These are phyloP conservation scores for Albizia julibrissin DNA, from an alignment of 306 rosid genomes.

Conservation along the genomic window DNA sequence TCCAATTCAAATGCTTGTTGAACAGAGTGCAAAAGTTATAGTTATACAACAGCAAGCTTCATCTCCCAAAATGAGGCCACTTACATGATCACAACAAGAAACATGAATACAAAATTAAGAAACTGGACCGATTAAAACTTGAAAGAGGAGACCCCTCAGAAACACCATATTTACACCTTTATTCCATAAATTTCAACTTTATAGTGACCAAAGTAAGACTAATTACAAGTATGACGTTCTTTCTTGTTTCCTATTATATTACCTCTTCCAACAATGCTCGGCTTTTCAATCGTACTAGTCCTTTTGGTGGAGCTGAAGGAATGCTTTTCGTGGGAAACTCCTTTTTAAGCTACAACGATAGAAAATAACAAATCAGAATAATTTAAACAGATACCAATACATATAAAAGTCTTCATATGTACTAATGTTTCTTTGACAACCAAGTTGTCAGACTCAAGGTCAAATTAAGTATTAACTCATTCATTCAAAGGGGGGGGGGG, in stretches of 20 bases:
- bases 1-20: not conserved
- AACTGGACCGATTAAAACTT: not conserved
- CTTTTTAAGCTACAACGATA: conserved; percentile 68
- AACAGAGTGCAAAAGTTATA: conserved; percentile 7
- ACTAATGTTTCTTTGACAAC: conserved; percentile 3
- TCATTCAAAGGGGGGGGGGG: not conserved
- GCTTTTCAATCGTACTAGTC: conserved; percentile 82
- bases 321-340: conserved; percentile 77
- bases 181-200: not conserved
- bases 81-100: not conserved
- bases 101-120: not conserved
- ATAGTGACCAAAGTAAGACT: conserved; percentile 4
- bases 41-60: not conserved
- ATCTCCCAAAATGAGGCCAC: not conserved
- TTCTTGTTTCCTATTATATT: conserved; percentile 19
- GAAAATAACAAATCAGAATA: conserved; percentile 30
- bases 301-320: conserved; percentile 94
- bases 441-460: not conserved
- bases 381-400: conserved; percentile 19
- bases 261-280: conserved; percentile 96
- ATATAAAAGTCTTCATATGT: conserved; percentile 3
- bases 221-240: not conserved
- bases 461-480: conserved; percentile 18
- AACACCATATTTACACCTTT: not conserved
- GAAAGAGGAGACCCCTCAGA: not conserved